A percentile compares a stretch with the other conserved stretches of the same genome.
Evolutionary conservation across 768 basidiomycete species (phyloP).

Genomic region (Heimioporus sp.): DNA sequence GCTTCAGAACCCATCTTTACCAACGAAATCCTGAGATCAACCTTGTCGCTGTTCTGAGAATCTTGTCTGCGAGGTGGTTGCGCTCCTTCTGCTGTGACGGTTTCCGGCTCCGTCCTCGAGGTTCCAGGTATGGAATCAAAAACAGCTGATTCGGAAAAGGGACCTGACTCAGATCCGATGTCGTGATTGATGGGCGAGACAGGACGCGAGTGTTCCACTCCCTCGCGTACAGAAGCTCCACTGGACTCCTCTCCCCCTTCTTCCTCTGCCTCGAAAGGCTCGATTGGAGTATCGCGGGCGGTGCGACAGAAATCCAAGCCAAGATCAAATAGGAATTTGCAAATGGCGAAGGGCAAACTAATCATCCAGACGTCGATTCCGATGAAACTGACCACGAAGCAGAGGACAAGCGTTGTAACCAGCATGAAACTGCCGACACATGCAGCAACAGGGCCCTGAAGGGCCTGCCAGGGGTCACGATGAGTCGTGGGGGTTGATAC

Average conservation of each 20-base stretch:
- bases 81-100: too few relatives aligned
- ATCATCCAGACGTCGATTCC: too few relatives aligned
- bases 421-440: constrained; percentile 70
- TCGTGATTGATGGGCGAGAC: not conserved
- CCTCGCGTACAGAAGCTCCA: not conserved
- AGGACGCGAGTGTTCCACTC: not conserved
- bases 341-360: too few relatives aligned
- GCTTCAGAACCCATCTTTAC: not conserved
- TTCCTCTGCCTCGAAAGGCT: not conserved
- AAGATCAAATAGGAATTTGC: constrained; percentile 68
- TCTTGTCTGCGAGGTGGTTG: too few relatives aligned
- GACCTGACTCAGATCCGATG: not conserved
- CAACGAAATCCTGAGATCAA: not conserved
- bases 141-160: constrained; percentile 2
- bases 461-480: constrained; percentile 54
- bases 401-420: constrained; percentile 61
- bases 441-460: constrained; percentile 74
- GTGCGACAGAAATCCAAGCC: constrained; percentile 59
- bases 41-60: too few relatives aligned
- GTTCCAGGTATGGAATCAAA: not conserved
- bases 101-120: too few relatives aligned
- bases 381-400: constrained; percentile 75
- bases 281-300: constrained; percentile 21
- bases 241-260: not conserved
- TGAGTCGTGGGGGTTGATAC: constrained; percentile 36